A percentile compares a stretch with the other conserved stretches of the same genome.
Conservation (phyloP, 1,139 yeast species). For the Zygoascus hellenicus region DNA sequence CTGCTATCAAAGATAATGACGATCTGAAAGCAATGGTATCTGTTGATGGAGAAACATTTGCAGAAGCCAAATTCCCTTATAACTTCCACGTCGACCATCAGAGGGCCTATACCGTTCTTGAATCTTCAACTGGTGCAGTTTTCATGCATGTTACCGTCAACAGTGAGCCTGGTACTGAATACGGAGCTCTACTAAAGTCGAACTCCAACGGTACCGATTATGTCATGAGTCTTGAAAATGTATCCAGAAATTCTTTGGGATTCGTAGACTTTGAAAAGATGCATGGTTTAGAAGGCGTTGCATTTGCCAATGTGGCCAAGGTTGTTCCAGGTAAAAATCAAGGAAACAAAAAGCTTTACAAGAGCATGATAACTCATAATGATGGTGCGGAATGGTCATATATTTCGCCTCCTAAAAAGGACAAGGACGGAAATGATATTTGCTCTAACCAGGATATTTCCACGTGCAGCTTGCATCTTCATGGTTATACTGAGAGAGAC, state of each 20-base stretch:
- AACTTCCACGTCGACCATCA: constrained; percentile 57
- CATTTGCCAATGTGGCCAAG: constrained; percentile 62
- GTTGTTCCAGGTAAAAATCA: constrained; percentile 14
- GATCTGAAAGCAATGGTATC: constrained; percentile 64
- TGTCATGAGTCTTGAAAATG: constrained; percentile 63
- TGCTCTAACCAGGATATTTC: constrained; percentile 44
- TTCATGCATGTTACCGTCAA: constrained; percentile 79
- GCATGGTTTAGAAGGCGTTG: constrained; percentile 83
- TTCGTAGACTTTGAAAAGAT: constrained; percentile 86
- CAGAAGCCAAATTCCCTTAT: constrained; percentile 74
- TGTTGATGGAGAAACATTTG: constrained; percentile 73
- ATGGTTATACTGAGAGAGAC: constrained; percentile 82
- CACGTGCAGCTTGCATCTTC: constrained; percentile 76
- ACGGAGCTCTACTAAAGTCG: constrained; percentile 81
- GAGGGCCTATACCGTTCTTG: constrained; percentile 81
- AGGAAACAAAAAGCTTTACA: constrained; percentile 49
- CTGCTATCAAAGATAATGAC: constrained; percentile 39
- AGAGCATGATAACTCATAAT: constrained; percentile 73
- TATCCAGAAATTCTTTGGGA: constrained; percentile 68
- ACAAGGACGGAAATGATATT: constrained; percentile 51
- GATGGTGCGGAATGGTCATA: constrained; percentile 89
- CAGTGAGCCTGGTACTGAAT: constrained; percentile 47
- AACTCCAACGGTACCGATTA: constrained; percentile 96
- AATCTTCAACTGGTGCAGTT: constrained; percentile 66
- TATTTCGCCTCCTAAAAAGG: constrained; percentile 59